phyloP scores from a whole-genome alignment of 2,329 filamentous ascomycete genomes.

The Bipolaris cookei region DNA sequence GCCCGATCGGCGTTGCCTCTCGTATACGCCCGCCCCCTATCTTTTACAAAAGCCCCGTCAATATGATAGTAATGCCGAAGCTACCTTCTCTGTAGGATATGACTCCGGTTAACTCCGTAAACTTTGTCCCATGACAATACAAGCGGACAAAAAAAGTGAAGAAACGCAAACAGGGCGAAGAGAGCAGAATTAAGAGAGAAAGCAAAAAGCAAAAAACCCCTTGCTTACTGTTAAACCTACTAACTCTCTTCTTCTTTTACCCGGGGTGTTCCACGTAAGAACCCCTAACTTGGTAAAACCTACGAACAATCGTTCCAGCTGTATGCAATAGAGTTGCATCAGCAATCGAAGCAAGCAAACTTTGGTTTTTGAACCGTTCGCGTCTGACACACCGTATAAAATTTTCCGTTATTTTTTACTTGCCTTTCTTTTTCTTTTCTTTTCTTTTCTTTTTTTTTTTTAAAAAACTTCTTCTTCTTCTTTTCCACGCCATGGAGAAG shows the following conservation, averaged over 20 bases:
- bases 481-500: background rate
- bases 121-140: no score
- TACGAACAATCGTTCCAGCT: slow-evolving; percentile 18
- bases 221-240: no score
- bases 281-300: slow-evolving; percentile 5
- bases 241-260: no score
- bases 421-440: background rate
- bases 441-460: slow-evolving; percentile 8
- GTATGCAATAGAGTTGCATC: background rate
- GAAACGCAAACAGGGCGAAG: no score
- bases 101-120: no score
- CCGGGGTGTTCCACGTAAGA: background rate
- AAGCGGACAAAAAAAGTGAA: no score
- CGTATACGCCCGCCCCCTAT: slow-evolving; percentile 4
- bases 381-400: background rate
- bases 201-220: background rate
- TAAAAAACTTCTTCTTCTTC: background rate
- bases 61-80: slow-evolving; percentile 3
- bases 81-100: background rate
- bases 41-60: background rate
- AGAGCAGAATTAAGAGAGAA: background rate
- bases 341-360: background rate
- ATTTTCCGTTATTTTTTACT: background rate
- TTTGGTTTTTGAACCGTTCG: background rate
- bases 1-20: background rate